Evolutionary conservation across 2,329 filamentous ascomycete species (phyloP).

Genomic region (Alternaria alternata): DNA sequence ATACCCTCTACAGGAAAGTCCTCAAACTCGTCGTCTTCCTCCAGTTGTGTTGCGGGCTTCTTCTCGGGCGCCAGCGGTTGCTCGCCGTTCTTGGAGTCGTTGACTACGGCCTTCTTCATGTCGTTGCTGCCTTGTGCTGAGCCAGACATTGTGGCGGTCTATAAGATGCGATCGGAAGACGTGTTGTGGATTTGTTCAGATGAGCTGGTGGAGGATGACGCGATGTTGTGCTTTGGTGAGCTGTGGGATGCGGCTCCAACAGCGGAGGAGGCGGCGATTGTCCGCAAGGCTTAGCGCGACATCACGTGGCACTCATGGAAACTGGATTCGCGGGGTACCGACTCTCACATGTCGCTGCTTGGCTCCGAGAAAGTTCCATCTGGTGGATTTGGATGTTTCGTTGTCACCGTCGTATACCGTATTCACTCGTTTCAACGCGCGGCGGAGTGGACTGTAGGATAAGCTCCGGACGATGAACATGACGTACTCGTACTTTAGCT

Average conservation of each 20-base stretch:
- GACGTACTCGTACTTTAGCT: slow-evolving; percentile 28
- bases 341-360: slow-evolving; percentile 6
- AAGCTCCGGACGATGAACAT: slow-evolving; percentile 15
- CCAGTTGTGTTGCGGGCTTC: slow-evolving; percentile 74
- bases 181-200: neutral
- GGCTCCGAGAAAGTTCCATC: neutral
- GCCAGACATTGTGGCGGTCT: slow-evolving; percentile 56
- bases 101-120: slow-evolving; percentile 53
- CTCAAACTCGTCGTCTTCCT: slow-evolving; percentile 99
- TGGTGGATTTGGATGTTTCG: neutral
- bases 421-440: neutral
- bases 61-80: slow-evolving; percentile 58
- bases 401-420: neutral
- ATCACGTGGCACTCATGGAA: slow-evolving; percentile 27
- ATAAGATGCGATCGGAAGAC: neutral
- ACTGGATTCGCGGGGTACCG: slow-evolving; percentile 13
- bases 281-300: slow-evolving; percentile 21
- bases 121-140: slow-evolving; percentile 49
- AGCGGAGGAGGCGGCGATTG: slow-evolving; percentile 23
- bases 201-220: neutral
- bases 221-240: slow-evolving; percentile 11
- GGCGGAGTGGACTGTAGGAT: neutral
- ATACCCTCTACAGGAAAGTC: slow-evolving; percentile 96
- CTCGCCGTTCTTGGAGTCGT: slow-evolving; percentile 50
- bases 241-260: slow-evolving; percentile 29